These are phyloP conservation scores for Vinca minor DNA, from an alignment of 257 asterid genomes.

Conservation along the genomic window DNA sequence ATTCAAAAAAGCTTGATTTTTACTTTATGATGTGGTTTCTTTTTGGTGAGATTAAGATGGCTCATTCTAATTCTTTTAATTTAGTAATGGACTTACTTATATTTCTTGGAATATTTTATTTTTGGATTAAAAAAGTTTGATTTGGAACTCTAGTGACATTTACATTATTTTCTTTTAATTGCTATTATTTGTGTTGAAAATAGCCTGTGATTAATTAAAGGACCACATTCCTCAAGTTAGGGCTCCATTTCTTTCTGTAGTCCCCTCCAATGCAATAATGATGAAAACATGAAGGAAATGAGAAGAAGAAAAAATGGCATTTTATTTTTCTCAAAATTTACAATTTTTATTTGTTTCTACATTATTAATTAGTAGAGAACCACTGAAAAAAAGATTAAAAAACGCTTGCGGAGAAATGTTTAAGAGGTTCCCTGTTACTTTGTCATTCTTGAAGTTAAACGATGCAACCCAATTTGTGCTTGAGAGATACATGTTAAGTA, in stretches of 20 bases:
- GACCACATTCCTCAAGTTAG: neutral
- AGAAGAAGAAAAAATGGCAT: neutral
- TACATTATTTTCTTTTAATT: neutral
- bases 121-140: slow-evolving; percentile 3
- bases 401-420: too few species aligned
- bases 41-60: slow-evolving; percentile 13
- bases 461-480: too few species aligned
- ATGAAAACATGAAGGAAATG: neutral
- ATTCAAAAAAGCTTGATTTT: neutral
- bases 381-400: too few species aligned
- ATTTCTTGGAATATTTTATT: neutral
- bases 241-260: neutral
- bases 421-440: too few species aligned
- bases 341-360: neutral
- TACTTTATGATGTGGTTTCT: neutral
- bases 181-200: neutral
- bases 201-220: neutral
- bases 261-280: neutral
- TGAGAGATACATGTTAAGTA: too few species aligned
- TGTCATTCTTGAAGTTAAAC: too few species aligned
- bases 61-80: neutral
- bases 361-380: too few species aligned
- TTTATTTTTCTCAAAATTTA: neutral
- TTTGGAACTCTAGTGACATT: neutral
- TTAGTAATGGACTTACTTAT: slow-evolving; percentile 13